Conservation (phyloP, 192 early-diverging fungal genomes). For the Rhizophagus sp. region DNA sequence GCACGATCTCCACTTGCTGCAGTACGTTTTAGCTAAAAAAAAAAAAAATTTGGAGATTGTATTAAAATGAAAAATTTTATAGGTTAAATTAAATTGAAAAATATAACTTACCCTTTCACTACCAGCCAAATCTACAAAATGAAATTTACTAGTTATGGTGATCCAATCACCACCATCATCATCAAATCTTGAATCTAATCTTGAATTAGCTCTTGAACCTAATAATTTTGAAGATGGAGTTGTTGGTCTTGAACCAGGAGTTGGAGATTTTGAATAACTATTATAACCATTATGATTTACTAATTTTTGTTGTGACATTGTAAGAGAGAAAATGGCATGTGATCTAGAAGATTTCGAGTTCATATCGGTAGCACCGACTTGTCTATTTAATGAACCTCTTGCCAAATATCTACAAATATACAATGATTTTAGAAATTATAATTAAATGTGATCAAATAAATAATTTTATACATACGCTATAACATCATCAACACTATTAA, state of each 20-base stretch:
- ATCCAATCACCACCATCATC: conserved; percentile 58
- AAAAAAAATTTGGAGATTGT: background rate
- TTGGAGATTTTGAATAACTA: conserved; percentile 25
- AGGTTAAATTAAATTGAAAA: background rate
- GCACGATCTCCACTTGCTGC: conserved; percentile 89
- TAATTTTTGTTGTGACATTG: conserved; percentile 76
- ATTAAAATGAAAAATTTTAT: too few species aligned
- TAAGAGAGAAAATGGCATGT: conserved; percentile 96
- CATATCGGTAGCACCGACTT: conserved; percentile 95
- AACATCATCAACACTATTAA: conserved; percentile 69
- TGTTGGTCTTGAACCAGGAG: conserved; percentile 17
- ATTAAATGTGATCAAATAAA: background rate
- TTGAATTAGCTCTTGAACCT: conserved; percentile 12
- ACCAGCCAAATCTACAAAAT: conserved; percentile 99
- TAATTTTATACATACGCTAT: conserved; percentile 51
- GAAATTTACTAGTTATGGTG: conserved; percentile 86
- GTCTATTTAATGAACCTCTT: conserved; percentile 74
- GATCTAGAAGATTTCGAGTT: conserved; percentile 93
- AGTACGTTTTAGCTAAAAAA: conserved; percentile 78
- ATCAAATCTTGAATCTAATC: background rate
- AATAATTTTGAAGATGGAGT: conserved; percentile 16
- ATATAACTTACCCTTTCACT: conserved; percentile 70
- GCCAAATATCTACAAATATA: conserved; percentile 48
- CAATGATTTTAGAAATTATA: too few species aligned
- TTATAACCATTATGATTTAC: conserved; percentile 25